Base-by-base conservation (phyloP, 2,329 filamentous ascomycete genomes). In the Sphaerulina vaccinii region DNA sequence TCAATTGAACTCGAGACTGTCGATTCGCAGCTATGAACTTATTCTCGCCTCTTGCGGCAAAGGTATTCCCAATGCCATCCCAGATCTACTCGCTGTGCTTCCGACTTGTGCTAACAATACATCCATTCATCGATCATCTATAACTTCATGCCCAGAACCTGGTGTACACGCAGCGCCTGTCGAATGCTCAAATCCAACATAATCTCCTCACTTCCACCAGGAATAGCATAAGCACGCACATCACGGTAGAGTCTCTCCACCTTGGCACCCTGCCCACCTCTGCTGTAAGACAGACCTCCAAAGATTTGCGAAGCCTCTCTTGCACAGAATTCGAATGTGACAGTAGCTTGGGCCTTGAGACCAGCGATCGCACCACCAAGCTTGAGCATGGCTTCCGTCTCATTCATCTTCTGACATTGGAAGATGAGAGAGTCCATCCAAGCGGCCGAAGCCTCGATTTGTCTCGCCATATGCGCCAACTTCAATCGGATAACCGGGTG, bases 291-390 rank as follows among this genome's bases (percentile, higher is more conserved):
- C 60, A 97, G 75, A 21, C 93, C 93, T 55, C 93, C 93, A 65
- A 97, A 99, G 72, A 99, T 97, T 80, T 99, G 93, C 68, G 85
- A 89, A 13, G 93, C 93, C 75, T 99, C 93, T 55, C 92, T 82
- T 24, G 93, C 93, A 74, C 93, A 99, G 79, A 95, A 97, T 76
- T 99, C 93, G 65, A 97, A 99, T 0, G 91, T 96, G 2, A 89
- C 82, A 1, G 93, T 99, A 36, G 87, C 81, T 73, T 99, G 93
- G 1, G 93, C 93, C 77, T 99, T 99, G 65, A 97, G 81, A 29
- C 87, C 80, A 44, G 93, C 93, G 69, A 97, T 97, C 58, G 92
- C 88, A 29, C 93, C 93, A 39, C 93, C 93, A 6, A 99, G 87
- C 63, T 91, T 88, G 65, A 97, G 78, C 90, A 96, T 97, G 53